Conservation (phyloP, 768 basidiomycete genomes). For the Lentinula sp. region DNA sequence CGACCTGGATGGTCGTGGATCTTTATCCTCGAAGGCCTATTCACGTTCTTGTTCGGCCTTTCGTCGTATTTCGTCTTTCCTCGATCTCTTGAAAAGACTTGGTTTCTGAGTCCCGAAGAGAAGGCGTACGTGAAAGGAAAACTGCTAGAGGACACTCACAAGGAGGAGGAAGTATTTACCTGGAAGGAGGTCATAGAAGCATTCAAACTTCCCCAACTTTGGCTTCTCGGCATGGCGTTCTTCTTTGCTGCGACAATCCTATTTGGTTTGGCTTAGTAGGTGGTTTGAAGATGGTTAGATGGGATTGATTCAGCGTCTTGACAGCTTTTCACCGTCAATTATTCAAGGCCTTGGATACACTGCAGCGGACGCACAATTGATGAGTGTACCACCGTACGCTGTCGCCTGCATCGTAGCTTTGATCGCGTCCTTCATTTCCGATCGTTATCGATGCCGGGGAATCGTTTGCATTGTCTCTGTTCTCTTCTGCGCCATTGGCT, state of each 20-base stretch:
- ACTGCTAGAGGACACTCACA: neutral
- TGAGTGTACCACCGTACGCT: conserved; percentile 56
- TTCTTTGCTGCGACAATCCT: conserved; percentile 19
- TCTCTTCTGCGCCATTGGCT: conserved; percentile 26
- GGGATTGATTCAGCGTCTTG: neutral
- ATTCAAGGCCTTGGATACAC: conserved; percentile 55
- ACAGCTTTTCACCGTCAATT: conserved; percentile 69
- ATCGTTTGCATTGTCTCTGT: conserved; percentile 23
- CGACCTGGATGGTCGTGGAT: conserved; percentile 38
- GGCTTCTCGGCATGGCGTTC: neutral
- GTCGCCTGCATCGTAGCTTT: conserved; percentile 33
- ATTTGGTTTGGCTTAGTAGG: conserved; percentile 44
- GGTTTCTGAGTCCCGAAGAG: conserved; percentile 26
- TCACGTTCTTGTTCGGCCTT: conserved; percentile 12
- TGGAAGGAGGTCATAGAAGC: neutral
- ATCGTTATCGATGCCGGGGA: conserved; percentile 21
- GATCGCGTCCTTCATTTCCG: conserved; percentile 17
- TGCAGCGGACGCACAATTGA: conserved; percentile 48
- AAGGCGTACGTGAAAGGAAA: conserved; percentile 14
- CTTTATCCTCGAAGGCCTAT: conserved; percentile 22
- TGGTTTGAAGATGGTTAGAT: neutral
- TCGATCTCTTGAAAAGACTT: conserved; percentile 19
- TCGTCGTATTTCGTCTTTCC: conserved; percentile 30
- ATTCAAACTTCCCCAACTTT: neutral
- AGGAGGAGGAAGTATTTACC: neutral